Evolutionary conservation across 2,329 filamentous ascomycete genomes (phyloP), one percentile per base, ranked within the genome.

Genomic region (Epichloe hybrida): DNA sequence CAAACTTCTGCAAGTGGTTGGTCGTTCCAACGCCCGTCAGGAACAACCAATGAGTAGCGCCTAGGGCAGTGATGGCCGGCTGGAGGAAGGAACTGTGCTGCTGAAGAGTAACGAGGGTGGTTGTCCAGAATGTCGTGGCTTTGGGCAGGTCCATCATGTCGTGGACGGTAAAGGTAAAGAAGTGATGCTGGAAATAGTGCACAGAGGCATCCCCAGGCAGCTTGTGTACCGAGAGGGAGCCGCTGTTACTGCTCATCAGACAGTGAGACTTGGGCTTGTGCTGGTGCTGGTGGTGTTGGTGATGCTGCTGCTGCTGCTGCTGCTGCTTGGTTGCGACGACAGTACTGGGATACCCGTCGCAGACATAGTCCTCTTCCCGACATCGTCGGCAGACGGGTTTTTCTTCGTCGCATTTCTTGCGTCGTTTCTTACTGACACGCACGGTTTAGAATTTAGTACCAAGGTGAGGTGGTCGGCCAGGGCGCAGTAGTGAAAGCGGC

Each of bases 351-450:
- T 50, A 50, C 23, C 48, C 48, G 4, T 50, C 48, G 6, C 48
- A 50, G 23, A 50, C 41, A 15, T 44, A 50, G 21, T 50, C 41
- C n/a, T 45, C 48, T 20, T 50, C 48, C 7, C 48, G 41, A 34
- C 48, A 50, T 34, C 48, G 48, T 31, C 41, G 41, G 20, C 48
- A 50, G 21, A 39, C 21, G 6, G 48, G 48, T n/a, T 45, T 44
- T 17, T 50, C 48, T 27, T 50, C 48, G 31, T 50, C 48, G 48
- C 48, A 50, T 21, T 50, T 50, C 40, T 50, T 50, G 34, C 48
- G 48, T 15, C 48, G 40, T 39, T 50, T 50, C 15, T 50, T 50
- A 23, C 48, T 50, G 34, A 13, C 12, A 37, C 23, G 39, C 12
- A n/a, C 15, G 8, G n/a, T 20, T n/a, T 48, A 46, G 5, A 15